Conservation (phyloP, 2,329 filamentous ascomycete genomes). For the Trichoderma sp. region DNA sequence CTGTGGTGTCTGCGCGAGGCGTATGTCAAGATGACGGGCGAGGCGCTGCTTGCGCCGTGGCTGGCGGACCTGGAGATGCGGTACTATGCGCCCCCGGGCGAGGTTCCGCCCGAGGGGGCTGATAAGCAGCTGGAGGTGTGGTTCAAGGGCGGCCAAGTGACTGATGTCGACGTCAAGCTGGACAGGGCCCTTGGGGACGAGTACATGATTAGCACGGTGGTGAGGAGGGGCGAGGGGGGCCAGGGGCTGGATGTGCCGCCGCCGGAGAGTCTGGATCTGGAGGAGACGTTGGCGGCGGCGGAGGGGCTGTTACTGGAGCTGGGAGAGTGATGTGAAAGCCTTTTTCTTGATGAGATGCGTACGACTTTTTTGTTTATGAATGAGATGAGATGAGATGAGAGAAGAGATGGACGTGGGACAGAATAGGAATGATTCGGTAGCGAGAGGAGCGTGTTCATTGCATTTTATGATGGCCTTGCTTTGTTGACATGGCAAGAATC, state of each 20-base stretch:
- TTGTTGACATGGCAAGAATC: too few species aligned
- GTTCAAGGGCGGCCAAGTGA: constrained; percentile 35
- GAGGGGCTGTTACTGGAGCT: constrained; percentile 35
- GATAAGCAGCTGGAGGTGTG: constrained; percentile 35
- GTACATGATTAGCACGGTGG: constrained; percentile 57
- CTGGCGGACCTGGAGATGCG: constrained; percentile 69
- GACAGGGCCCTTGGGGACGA: constrained; percentile 50
- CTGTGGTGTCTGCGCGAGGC: constrained; percentile 80
- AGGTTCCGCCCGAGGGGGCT: constrained; percentile 25
- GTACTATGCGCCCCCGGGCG: constrained; percentile 58
- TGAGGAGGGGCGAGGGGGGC: constrained; percentile 46
- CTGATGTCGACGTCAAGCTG: constrained; percentile 40
- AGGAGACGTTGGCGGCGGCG: constrained; percentile 49
- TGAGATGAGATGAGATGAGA: neutral
- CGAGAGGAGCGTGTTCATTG: neutral
- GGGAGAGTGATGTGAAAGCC: neutral
- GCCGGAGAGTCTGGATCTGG: constrained; percentile 47
- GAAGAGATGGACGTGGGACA: neutral
- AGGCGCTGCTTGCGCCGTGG: constrained; percentile 74
- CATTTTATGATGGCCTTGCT: neutral
- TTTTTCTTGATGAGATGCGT: neutral
- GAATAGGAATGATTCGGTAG: neutral
- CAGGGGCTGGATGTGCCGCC: constrained; percentile 40
- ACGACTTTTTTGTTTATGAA: neutral
- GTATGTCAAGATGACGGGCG: constrained; percentile 81